Evolutionary conservation across 768 basidiomycete genomes (phyloP), one percentile per base, ranked within the genome.

Genomic region (Pleurotus eryngii): DNA sequence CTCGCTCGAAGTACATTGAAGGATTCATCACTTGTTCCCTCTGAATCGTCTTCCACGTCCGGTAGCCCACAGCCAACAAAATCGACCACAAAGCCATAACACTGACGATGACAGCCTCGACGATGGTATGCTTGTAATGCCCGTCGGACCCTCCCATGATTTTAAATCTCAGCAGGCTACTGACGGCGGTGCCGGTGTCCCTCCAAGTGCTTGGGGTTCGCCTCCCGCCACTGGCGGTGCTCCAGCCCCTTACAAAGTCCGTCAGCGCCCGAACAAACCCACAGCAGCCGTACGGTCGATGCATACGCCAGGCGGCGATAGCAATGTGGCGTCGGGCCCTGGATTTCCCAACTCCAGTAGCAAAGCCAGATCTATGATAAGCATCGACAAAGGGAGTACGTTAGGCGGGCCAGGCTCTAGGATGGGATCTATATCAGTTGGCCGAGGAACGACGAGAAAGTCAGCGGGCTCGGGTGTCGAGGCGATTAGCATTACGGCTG

Each of bases 41-140:
- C 64, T 6, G 65, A 64, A 40, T 65, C 65, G 2, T 62, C 61
- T 20, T 65, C 68, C 3, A 63, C 61, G 11, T 46, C 58, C 20
- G 56, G 59, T 14, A 51, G 49, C 49, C 45, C 65, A 60, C 24
- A 68, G 60, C 40, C 57, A 17, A 37, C 59, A 14, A 14, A n/a
- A 65, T 59, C 27, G 69, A 60, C 18, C 60, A 64, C 46, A 69
- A 64, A 46, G 56, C 45, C 58, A 59, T 35, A 57, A 45, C 42
- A 35, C 30, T 11, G 42, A 45, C 20, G 42, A 45, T n/a, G 42
- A 45, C n/a, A 20, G 20, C 20, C n/a, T 88, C 46, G 88, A 90
- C 61, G 89, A 90, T 65, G 83, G 78, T 37, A 85, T 88, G 81
- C 78, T 87, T 45, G 83, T 86, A 14, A 87, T 87, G 86, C 83